A percentile compares a stretch with the other conserved stretches of the same genome.
These are phyloP conservation scores for Suhomyces yuchorum DNA, from an alignment of 1,139 yeast genomes.

Conservation along the genomic window DNA sequence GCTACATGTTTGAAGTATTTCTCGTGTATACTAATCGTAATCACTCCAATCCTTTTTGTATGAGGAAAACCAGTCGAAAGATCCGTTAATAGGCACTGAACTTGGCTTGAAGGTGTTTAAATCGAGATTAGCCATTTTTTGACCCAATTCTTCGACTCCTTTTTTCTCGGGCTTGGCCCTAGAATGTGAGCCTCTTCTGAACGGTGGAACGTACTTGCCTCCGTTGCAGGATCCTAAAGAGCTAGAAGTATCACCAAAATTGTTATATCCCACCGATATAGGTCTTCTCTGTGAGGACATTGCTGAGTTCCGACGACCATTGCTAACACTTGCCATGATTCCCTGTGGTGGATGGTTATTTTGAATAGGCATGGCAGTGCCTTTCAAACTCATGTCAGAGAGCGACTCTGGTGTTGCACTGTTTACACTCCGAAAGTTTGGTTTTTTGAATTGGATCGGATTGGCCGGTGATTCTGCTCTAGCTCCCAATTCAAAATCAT, in stretches of 20 bases:
- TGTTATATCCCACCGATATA: conserved; percentile 15
- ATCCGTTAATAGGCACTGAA: conserved; percentile 46
- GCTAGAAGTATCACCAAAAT: conserved; percentile 3
- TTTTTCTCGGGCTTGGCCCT: conserved; percentile 14
- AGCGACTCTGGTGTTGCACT: conserved; percentile 17
- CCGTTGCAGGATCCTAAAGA: conserved; percentile 23
- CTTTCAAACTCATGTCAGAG: conserved; percentile 8
- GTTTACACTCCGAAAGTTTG: conserved; percentile 14
- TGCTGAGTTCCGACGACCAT: conserved; percentile 14
- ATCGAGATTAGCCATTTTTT: conserved; percentile 14
- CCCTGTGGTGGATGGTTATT: not conserved
- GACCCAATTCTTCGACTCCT: conserved; percentile 11
- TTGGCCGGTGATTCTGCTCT: conserved; percentile 6
- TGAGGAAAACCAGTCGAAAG: conserved; percentile 40
- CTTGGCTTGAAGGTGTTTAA: conserved; percentile 27
- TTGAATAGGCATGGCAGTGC: conserved; percentile 4
- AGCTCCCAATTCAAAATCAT: conserved; percentile 34
- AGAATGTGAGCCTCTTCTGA: conserved; percentile 51
- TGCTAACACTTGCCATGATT: not conserved
- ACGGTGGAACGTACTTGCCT: conserved; percentile 74
- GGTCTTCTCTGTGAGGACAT: conserved; percentile 15
- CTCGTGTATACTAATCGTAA: conserved; percentile 25
- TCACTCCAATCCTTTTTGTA: conserved; percentile 39
- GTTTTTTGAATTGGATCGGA: conserved; percentile 18
- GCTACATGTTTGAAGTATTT: not conserved